Evolutionary conservation across 2,329 filamentous ascomycete species (phyloP).

Genomic region (Diaporthe sp.): DNA sequence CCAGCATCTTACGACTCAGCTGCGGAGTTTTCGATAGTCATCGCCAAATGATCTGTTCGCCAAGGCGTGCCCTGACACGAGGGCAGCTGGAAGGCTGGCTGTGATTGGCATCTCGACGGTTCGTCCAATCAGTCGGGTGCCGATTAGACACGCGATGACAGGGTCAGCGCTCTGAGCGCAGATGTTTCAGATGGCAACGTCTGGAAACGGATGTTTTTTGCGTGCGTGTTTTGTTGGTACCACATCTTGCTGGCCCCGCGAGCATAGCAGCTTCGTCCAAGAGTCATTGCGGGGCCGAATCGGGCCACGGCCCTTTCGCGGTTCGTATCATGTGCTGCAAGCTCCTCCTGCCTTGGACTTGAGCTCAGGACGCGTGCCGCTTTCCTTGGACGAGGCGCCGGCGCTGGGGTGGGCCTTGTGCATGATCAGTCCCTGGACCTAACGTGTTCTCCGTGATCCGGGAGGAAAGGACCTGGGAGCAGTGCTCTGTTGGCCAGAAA

Average conservation of each 20-base stretch:
- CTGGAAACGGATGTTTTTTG: not conserved
- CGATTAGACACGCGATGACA: constrained; percentile 31
- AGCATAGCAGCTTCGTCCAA: not conserved
- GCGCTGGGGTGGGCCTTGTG: constrained; percentile 21
- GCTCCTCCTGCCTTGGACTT: constrained; percentile 2
- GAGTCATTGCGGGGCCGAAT: constrained; percentile 10
- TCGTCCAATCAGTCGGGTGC: constrained; percentile 19
- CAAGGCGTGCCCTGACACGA: constrained; percentile 28
- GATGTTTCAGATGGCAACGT: constrained; percentile 9
- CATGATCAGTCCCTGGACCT: not conserved
- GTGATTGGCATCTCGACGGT: constrained; percentile 19
- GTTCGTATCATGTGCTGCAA: constrained; percentile 10
- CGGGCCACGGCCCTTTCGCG: constrained; percentile 2
- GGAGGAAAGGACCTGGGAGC: not conserved
- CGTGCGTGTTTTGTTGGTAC: constrained; percentile 3
- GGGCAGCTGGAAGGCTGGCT: constrained; percentile 5
- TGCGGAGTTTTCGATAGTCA: constrained; percentile 29
- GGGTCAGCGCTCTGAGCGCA: constrained; percentile 5
- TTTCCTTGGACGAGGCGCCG: constrained; percentile 6
- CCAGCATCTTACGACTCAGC: constrained; percentile 27
- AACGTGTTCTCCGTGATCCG: not conserved
- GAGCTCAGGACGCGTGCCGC: not conserved
- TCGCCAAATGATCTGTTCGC: constrained; percentile 15
- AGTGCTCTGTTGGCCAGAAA: not conserved
- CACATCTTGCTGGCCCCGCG: not conserved